Evolutionary conservation across 2,329 filamentous ascomycete species (phyloP).

Genomic region (Thelonectria discophora): DNA sequence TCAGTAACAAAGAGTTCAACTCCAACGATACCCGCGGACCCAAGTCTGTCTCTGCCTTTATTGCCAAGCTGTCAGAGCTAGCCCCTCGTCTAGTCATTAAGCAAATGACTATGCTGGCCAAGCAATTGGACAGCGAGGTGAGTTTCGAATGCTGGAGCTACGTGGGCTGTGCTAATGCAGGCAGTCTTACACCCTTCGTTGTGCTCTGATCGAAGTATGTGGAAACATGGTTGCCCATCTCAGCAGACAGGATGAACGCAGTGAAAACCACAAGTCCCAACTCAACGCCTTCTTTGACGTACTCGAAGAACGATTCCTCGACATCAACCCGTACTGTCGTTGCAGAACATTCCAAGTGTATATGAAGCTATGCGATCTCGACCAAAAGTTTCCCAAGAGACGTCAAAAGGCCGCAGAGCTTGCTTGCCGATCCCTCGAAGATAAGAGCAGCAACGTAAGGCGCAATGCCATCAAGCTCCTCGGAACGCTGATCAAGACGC

Average conservation of each 20-base stretch:
- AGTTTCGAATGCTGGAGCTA: background rate
- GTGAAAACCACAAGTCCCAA: slow-evolving; percentile 92
- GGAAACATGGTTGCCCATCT: slow-evolving; percentile 93
- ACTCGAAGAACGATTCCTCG: slow-evolving; percentile 92
- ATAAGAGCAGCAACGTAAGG: slow-evolving; percentile 97
- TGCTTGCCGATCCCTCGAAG: slow-evolving; percentile 87
- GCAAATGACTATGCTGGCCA: slow-evolving; percentile 94
- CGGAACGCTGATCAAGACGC: slow-evolving; percentile 87
- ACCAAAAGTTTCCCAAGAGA: slow-evolving; percentile 93
- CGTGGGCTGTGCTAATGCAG: slow-evolving; percentile 34
- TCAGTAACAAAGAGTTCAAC: slow-evolving; percentile 98
- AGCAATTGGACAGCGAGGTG: slow-evolving; percentile 94
- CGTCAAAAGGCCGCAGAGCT: slow-evolving; percentile 88
- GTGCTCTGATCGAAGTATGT: slow-evolving; percentile 94
- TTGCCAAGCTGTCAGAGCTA: slow-evolving; percentile 91
- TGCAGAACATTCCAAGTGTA: slow-evolving; percentile 94
- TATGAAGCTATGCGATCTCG: slow-evolving; percentile 89
- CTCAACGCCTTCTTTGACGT: slow-evolving; percentile 98
- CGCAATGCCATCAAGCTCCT: slow-evolving; percentile 95
- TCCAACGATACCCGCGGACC: slow-evolving; percentile 94
- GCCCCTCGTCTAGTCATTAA: slow-evolving; percentile 93
- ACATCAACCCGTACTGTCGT: slow-evolving; percentile 95
- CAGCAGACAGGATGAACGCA: slow-evolving; percentile 88
- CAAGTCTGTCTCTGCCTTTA: slow-evolving; percentile 94
- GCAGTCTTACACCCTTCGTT: slow-evolving; percentile 89